Conservation (phyloP, 2,329 filamentous ascomycete genomes). For the Colletotrichum limetticola region DNA sequence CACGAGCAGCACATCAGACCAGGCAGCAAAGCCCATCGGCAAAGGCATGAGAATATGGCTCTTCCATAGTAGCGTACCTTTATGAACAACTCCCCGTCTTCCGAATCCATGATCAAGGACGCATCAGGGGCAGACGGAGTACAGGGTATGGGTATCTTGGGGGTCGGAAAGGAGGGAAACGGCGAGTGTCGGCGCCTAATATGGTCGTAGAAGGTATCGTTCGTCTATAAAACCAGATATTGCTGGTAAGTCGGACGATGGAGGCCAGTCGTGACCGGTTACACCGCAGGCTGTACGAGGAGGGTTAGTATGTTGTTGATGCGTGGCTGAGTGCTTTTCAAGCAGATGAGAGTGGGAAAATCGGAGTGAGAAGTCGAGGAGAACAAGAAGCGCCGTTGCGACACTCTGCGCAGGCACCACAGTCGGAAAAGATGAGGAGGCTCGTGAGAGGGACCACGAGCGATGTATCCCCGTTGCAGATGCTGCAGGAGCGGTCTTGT, state of each 20-base stretch:
- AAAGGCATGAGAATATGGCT: not conserved
- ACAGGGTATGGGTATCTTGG: constrained; percentile 35
- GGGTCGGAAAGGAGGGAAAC: constrained; percentile 27
- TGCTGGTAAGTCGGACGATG: constrained; percentile 24
- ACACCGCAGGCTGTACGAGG: constrained; percentile 30
- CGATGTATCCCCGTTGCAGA: constrained; percentile 32
- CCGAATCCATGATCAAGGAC: constrained; percentile 79
- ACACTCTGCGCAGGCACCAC: constrained; percentile 24
- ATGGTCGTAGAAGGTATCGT: constrained; percentile 22
- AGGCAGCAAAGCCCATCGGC: not conserved
- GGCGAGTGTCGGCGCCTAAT: constrained; percentile 28
- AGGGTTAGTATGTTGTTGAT: constrained; percentile 20
- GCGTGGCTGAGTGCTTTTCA: constrained; percentile 8
- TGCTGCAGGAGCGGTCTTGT: constrained; percentile 29
- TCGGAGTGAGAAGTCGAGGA: not conserved
- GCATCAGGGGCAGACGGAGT: constrained; percentile 51
- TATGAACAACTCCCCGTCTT: constrained; percentile 90
- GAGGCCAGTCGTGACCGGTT: constrained; percentile 20
- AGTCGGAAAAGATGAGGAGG: constrained; percentile 20
- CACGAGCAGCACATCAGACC: not conserved
- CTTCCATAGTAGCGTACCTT: constrained; percentile 67
- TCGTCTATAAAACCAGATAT: constrained; percentile 20
- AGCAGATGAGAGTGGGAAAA: constrained; percentile 2
- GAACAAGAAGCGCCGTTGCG: constrained; percentile 18
- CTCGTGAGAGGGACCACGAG: constrained; percentile 32